Conservation (phyloP, 345 rosid species). For the Crucihimalaya himalaica region DNA sequence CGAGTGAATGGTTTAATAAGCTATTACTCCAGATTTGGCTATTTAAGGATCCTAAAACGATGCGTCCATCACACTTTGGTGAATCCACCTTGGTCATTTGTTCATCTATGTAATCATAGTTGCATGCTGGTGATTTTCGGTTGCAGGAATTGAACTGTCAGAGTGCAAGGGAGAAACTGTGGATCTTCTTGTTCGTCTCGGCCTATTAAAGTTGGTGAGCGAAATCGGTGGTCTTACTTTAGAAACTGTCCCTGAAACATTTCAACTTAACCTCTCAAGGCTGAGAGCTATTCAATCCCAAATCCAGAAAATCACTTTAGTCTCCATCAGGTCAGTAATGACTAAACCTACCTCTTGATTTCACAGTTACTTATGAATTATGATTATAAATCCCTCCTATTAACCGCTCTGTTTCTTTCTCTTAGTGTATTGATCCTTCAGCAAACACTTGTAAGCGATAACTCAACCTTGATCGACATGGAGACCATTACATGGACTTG, state of each 20-base stretch:
- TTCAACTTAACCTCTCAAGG: conserved; percentile 65
- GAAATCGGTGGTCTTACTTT: conserved; percentile 63
- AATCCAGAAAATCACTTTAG: conserved; percentile 75
- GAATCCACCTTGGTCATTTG: neutral
- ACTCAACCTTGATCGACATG: conserved; percentile 50
- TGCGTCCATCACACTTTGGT: neutral
- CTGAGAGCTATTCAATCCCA: conserved; percentile 78
- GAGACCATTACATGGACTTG: conserved; percentile 52
- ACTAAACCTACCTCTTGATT: conserved; percentile 3
- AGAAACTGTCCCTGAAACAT: conserved; percentile 76
- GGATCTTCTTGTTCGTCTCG: conserved; percentile 71
- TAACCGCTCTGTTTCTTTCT: conserved; percentile 4
- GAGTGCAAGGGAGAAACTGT: conserved; percentile 73
- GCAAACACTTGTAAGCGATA: conserved; percentile 68
- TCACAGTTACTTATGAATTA: too few species aligned
- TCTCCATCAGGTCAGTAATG: conserved; percentile 61
- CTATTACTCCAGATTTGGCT: neutral
- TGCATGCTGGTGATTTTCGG: conserved; percentile 13
- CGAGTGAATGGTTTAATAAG: neutral
- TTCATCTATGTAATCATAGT: conserved; percentile 4
- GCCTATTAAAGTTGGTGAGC: conserved; percentile 68
- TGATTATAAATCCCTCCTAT: neutral
- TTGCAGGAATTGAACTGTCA: conserved; percentile 52
- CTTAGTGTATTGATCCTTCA: conserved; percentile 80
- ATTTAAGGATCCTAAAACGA: neutral